Evolutionary conservation across 139 green algal genomes (phyloP).

Genomic region (Chlorella sp.): DNA sequence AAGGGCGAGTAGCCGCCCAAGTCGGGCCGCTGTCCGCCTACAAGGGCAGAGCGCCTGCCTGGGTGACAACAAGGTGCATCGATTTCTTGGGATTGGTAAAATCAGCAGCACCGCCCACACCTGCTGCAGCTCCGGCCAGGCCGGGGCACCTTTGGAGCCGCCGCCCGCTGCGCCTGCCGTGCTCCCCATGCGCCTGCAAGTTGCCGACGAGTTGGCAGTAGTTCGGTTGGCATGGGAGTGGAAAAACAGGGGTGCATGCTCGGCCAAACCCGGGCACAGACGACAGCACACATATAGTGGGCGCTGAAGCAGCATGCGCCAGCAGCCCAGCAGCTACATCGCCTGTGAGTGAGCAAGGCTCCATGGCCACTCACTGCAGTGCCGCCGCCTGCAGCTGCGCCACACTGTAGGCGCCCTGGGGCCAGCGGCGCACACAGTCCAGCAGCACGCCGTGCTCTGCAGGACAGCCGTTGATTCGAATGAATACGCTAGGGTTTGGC

Average conservation of each 20-base stretch:
- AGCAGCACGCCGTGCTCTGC: constrained; percentile 74
- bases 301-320: not conserved
- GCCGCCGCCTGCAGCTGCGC: constrained; percentile 15
- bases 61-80: no score
- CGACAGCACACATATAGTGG: no score
- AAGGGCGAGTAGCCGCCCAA: no score
- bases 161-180: constrained; percentile 15
- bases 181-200: constrained; percentile 24
- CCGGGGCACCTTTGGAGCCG: no score
- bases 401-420: constrained; percentile 46
- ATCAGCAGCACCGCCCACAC: no score
- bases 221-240: no score
- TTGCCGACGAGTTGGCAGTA: no score
- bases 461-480: not conserved
- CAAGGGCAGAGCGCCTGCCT: no score
- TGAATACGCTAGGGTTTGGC: not conserved
- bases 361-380: not conserved
- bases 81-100: no score
- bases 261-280: no score
- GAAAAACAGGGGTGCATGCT: no score
- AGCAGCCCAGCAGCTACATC: not conserved
- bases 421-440: constrained; percentile 61
- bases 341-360: not conserved
- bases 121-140: constrained; percentile 62
- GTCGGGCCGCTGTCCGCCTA: no score